phyloP scores from a whole-genome alignment of 139 green algal genomes.

The Picocystis salinarum region DNA sequence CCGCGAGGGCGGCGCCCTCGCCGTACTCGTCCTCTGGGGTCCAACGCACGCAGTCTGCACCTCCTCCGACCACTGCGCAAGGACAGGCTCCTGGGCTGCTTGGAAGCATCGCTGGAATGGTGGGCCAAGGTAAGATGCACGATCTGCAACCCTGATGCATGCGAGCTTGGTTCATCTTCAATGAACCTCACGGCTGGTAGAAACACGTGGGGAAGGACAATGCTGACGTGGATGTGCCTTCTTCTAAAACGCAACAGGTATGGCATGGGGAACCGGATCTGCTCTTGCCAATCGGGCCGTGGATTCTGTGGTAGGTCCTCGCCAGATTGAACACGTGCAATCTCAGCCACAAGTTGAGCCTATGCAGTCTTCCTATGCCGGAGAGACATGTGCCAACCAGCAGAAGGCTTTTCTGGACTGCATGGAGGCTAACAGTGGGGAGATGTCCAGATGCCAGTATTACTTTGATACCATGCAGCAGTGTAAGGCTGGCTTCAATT shows the following conservation, averaged over 20 bases:
- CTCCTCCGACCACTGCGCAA: too few species aligned
- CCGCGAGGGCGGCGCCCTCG: too few species aligned
- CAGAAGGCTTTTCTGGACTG: conserved; percentile 20
- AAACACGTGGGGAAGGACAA: too few species aligned
- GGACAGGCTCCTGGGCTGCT: too few species aligned
- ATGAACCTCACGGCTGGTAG: too few species aligned
- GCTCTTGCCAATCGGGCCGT: conserved; percentile 17
- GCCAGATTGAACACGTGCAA: conserved; percentile 13
- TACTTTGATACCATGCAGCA: conserved; percentile 23
- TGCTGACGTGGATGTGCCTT: too few species aligned
- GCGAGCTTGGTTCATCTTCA: too few species aligned
- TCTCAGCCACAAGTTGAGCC: background rate
- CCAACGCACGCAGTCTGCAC: too few species aligned
- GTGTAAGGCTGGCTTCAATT: background rate
- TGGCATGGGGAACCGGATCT: conserved; percentile 20
- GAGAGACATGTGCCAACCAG: conserved; percentile 12
- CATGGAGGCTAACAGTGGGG: conserved; percentile 7
- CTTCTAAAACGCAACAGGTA: conserved; percentile 8
- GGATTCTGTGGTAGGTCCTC: conserved; percentile 17
- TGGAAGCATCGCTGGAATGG: too few species aligned
- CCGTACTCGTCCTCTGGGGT: too few species aligned
- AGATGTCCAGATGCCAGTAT: conserved; percentile 22
- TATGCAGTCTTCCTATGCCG: background rate
- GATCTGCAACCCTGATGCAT: too few species aligned
- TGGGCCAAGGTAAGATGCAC: too few species aligned